phyloP scores from a whole-genome alignment of 139 green algal species.

The Picochlorum sp. region DNA sequence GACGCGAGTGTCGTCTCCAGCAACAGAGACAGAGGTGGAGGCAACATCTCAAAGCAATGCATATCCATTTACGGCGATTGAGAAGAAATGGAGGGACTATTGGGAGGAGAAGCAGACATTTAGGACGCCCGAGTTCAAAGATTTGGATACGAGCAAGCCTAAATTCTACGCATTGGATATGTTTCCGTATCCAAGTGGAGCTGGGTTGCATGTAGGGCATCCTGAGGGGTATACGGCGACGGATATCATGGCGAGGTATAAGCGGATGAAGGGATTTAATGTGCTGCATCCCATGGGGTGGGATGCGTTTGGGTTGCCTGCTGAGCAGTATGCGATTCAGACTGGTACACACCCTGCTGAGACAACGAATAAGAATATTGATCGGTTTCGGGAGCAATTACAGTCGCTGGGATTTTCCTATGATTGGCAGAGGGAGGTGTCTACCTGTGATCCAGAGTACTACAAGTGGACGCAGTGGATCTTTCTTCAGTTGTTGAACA shows the following conservation, averaged over 20 bases:
- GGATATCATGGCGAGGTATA: constrained; percentile 95
- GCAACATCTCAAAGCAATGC: constrained; percentile 14
- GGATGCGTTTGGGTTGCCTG: constrained; percentile 96
- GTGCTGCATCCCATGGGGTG: constrained; percentile 99
- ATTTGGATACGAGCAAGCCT: constrained; percentile 87
- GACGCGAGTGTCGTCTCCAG: no score
- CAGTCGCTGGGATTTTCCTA: constrained; percentile 91
- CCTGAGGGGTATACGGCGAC: constrained; percentile 88
- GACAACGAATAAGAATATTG: constrained; percentile 85
- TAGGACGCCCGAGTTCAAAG: constrained; percentile 64
- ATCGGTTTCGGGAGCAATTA: constrained; percentile 86
- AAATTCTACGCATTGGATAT: constrained; percentile 99
- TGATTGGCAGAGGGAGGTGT: constrained; percentile 89
- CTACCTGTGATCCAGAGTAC: constrained; percentile 86
- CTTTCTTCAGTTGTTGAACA: constrained; percentile 92
- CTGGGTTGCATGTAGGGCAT: constrained; percentile 83
- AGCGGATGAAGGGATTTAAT: constrained; percentile 91
- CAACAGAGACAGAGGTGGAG: neutral
- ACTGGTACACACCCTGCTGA: constrained; percentile 88
- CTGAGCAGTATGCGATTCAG: constrained; percentile 96
- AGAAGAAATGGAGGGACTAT: constrained; percentile 84
- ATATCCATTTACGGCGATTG: constrained; percentile 33
- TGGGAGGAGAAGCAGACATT: constrained; percentile 92
- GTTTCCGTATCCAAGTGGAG: constrained; percentile 95
- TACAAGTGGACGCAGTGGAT: constrained; percentile 99